Percentiles rank a stretch among this genome's conserved stretches.
These are phyloP conservation scores for Leccinellum luteum DNA, from an alignment of 768 basidiomycete species.

Conservation along the genomic window DNA sequence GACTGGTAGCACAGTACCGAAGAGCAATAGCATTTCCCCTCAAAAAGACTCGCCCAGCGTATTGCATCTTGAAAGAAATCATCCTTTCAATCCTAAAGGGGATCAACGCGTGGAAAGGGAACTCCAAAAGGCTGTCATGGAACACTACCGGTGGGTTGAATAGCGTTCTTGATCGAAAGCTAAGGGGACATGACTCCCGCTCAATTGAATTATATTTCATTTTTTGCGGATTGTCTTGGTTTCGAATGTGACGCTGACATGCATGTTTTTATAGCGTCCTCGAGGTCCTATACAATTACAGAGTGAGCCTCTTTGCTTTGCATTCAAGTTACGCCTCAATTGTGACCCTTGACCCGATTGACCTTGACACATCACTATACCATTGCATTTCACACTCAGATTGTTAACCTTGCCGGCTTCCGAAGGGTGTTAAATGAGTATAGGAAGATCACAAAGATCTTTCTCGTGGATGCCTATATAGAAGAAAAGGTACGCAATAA, in stretches of 20 bases:
- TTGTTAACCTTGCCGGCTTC: slow-evolving; percentile 88
- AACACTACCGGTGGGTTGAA: slow-evolving; percentile 66
- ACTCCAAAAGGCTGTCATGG: slow-evolving; percentile 76
- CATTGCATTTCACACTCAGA: slow-evolving; percentile 37
- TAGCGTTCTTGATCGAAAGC: background rate
- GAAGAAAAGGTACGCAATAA: slow-evolving; percentile 56
- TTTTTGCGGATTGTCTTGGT: background rate
- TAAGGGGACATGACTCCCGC: background rate
- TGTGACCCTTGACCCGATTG: background rate
- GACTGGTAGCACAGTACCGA: background rate
- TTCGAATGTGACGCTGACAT: slow-evolving; percentile 5
- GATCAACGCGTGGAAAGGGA: slow-evolving; percentile 81
- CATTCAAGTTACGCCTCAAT: background rate
- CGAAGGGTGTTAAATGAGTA: slow-evolving; percentile 85
- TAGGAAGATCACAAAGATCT: slow-evolving; percentile 72
- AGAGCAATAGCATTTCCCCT: background rate
- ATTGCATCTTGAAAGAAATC: background rate
- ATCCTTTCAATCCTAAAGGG: slow-evolving; percentile 61
- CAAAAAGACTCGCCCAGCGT: background rate
- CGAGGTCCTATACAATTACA: slow-evolving; percentile 87
- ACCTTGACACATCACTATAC: background rate
- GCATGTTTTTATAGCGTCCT: slow-evolving; percentile 48
- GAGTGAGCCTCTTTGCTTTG: slow-evolving; percentile 40
- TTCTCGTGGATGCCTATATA: slow-evolving; percentile 80
- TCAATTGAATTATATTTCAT: background rate